phyloP scores from a whole-genome alignment of 495 filamentous ascomycete species.

The Evansstolkia leycettana region DNA sequence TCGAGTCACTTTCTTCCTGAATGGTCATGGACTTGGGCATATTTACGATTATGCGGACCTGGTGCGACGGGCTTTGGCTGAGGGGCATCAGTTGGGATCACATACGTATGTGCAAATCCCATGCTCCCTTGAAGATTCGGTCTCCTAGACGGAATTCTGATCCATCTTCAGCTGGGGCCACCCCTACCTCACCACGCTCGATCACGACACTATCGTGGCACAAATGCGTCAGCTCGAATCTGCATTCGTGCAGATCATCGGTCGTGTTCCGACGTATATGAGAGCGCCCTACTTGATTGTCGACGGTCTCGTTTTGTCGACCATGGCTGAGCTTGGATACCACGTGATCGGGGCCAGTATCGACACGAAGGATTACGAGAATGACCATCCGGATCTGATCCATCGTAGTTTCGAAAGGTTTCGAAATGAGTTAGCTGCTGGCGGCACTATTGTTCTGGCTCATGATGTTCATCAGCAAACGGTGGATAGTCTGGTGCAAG shows the following conservation, averaged over 20 bases:
- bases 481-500: conserved; percentile 18
- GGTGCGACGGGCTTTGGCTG: conserved; percentile 45
- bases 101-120: conserved; percentile 45
- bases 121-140: background rate
- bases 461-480: conserved; percentile 36
- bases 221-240: conserved; percentile 64
- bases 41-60: conserved; percentile 35
- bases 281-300: conserved; percentile 29
- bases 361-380: conserved; percentile 33
- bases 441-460: conserved; percentile 26
- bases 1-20: conserved; percentile 65
- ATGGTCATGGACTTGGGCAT: conserved; percentile 53
- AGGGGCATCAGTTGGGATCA: conserved; percentile 63
- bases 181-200: conserved; percentile 41
- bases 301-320: conserved; percentile 13
- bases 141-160: background rate
- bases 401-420: conserved; percentile 21
- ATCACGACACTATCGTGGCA: conserved; percentile 36
- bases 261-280: conserved; percentile 67
- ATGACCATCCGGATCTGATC: conserved; percentile 17
- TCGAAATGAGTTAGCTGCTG: conserved; percentile 11
- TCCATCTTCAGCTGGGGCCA: conserved; percentile 38
- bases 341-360: conserved; percentile 30
- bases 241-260: conserved; percentile 53
- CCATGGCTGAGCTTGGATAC: conserved; percentile 26